Evolutionary conservation across 2,329 filamentous ascomycete species (phyloP), one percentile per base, ranked within the genome.

Genomic region (Drechslera avenae): DNA sequence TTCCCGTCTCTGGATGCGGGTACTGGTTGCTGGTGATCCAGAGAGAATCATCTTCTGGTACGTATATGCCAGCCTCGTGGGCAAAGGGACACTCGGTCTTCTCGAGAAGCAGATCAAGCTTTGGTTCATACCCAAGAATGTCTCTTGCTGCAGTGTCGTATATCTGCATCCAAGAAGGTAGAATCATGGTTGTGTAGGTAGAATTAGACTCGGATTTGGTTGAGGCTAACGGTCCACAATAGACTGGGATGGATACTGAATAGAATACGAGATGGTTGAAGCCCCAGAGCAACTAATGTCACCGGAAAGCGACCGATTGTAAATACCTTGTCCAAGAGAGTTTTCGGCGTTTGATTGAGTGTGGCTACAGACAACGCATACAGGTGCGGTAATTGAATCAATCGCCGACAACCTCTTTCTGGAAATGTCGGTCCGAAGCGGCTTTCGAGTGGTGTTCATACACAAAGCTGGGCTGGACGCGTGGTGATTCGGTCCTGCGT

Each of bases 51-150:
- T 58, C 67, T 3, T 54, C 43, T 2, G 66, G 58, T 7, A 75
- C 64, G 59, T 67, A 76, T 32, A 76, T 59, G 16, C 74, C 63
- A 0, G 79, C 79, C 63, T 82, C 80, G 53, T 82, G 79, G 1
- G 79, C 79, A 43, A 81, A 81, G 0, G 78, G 75, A 87, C 91
- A 78, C 90, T 87, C 88, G 90, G 91, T 31, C 8, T 56, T 43
- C 17, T 61, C 56, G 4, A 55, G 36, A 1, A 61, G 44, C 4
- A 59, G 31, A 14, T 59, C 53, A 7, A 61, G 49, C 17, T 50
- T 56, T 9, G 58, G 44, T 2, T 31, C 28, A 0, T 32, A 17
- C 4, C 58, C 49, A 5, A 61, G 42, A 9, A 61, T 33, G 12
- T 35, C n/a, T 18, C 42, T 28, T 40, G 52, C 57, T 9, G 50